These are phyloP conservation scores for Macrotyloma uniflorum DNA, from an alignment of 306 rosid genomes.

Conservation along the genomic window DNA sequence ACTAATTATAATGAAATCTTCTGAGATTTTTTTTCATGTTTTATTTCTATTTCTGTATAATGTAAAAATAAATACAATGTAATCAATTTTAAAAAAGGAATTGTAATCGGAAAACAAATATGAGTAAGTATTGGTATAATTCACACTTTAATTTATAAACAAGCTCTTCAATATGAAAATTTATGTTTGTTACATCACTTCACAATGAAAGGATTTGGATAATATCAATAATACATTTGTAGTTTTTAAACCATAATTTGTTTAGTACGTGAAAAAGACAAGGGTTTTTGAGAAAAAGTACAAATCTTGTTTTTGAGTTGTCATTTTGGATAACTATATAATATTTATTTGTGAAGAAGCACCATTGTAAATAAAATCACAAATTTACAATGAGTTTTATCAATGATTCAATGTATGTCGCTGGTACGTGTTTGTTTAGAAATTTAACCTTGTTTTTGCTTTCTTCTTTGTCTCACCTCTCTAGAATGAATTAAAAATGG, in stretches of 20 bases:
- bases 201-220: neutral
- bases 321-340: constrained; percentile 28
- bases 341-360: constrained; percentile 29
- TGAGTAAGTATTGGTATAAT: too few relatives aligned
- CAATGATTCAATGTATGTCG: neutral
- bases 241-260: neutral
- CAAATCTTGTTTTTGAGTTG: constrained; percentile 35
- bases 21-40: too few relatives aligned
- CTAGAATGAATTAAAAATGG: neutral
- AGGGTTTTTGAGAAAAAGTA: constrained; percentile 14
- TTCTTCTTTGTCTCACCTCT: neutral
- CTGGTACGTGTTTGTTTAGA: neutral
- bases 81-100: too few relatives aligned
- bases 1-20: too few relatives aligned
- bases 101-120: too few relatives aligned
- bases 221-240: neutral
- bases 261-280: neutral
- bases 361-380: neutral
- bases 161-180: neutral
- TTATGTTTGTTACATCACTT: neutral
- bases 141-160: neutral
- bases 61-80: too few relatives aligned
- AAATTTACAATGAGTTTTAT: neutral
- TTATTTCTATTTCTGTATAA: too few relatives aligned
- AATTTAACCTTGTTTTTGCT: neutral